Base-by-base conservation (phyloP, 225 moss, liverwort and hornwort species). In the Asterella californica region DNA sequence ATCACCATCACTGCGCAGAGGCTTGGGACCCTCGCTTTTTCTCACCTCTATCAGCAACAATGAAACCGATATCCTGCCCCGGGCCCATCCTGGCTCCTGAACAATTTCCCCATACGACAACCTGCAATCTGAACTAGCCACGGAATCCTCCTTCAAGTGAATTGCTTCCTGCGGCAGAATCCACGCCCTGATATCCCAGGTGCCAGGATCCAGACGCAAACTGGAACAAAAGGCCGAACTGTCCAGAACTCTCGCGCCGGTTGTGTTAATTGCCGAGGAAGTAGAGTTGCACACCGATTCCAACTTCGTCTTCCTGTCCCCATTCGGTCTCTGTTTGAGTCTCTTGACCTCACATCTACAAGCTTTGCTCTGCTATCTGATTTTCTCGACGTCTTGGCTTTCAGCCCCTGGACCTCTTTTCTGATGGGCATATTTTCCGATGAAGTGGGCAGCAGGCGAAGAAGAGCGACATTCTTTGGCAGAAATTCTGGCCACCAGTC, bases 391-490 rank as follows among this genome's bases (percentile, higher is more conserved):
- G 5, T 72, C 18, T 10, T 17, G 33, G 48, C 36, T 38, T 54
- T 67, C 68, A 0, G 47, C 24, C 24, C 38, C 25, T 18, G 22
- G 18, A 46, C 30, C 50, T 7, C 60, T 55, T 14, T 57, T 19
- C 45, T 42, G 14, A 9, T 12, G 4, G 42, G 81, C 57, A 50
- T 80, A 52, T 70, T 14, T 75, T 78, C 27, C 30, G 34, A 75
- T 29, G 1, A 81, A 63, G 78, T 83, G 74, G 88, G 90, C 32
- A 91, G 65, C 74, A 90, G 68, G 14, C 96, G 94, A 85, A 96
- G 89, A 47, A 96, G 92, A 73, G 92, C 94, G 19, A 94, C 86
- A 82, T 94, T 96, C 80, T 89, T 96, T 21, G 96, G 96, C 47
- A 94, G 88, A 25, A 76, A 86, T 52, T 71, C 29, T 81, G 79